Conservation (phyloP, 2,329 filamentous ascomycete species). For the Sporothrix humicola region DNA sequence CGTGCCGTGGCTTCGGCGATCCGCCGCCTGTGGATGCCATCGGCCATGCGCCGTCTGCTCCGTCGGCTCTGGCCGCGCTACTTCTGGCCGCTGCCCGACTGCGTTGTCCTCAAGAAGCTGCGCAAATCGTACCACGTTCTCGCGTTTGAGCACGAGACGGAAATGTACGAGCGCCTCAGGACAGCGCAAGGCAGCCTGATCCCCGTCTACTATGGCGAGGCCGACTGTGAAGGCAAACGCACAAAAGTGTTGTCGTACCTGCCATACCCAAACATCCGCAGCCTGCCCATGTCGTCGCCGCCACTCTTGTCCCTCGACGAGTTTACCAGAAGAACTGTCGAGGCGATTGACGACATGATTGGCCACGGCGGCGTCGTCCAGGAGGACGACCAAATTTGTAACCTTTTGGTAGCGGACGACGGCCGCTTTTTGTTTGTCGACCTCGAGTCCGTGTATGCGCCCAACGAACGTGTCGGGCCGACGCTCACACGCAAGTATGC, state of each 20-base stretch:
- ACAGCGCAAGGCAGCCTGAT: constrained; percentile 19
- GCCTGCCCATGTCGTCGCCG: not conserved
- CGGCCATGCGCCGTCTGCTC: not conserved
- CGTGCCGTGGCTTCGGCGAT: not conserved
- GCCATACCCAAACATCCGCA: not conserved
- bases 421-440: constrained; percentile 23
- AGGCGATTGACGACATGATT: not conserved
- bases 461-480: not conserved
- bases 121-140: not conserved
- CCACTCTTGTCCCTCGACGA: not conserved
- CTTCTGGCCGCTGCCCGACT: constrained; percentile 16
- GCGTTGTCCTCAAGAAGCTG: constrained; percentile 29
- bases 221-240: constrained; percentile 24
- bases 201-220: constrained; percentile 29
- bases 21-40: not conserved
- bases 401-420: not conserved
- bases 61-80: constrained; percentile 20
- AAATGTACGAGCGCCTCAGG: constrained; percentile 15
- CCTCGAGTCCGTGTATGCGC: constrained; percentile 21
- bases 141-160: constrained; percentile 25
- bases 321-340: not conserved
- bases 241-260: not conserved
- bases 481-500: not conserved
- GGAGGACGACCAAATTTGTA: not conserved
- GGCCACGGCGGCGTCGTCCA: not conserved